phyloP scores from a whole-genome alignment of 176 grass and related monocot genomes.

The Bolboschoenus planiculmis region DNA sequence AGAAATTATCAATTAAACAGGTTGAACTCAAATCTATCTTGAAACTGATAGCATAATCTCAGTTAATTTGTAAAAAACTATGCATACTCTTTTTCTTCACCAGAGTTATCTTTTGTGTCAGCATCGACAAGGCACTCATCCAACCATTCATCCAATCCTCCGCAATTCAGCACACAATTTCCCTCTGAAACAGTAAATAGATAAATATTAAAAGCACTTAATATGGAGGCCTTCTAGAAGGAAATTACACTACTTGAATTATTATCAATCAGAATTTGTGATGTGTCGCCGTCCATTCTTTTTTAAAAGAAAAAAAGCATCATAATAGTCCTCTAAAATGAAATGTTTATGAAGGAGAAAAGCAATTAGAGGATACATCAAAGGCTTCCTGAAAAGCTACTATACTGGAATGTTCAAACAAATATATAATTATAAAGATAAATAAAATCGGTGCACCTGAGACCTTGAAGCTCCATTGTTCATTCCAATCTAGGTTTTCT shows the following conservation, averaged over 20 bases:
- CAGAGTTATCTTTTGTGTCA: constrained; percentile 23
- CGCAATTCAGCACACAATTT: constrained; percentile 44
- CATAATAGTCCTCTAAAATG: neutral
- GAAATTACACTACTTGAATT: neutral
- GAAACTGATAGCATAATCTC: neutral
- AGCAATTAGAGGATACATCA: neutral
- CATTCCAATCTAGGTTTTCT: constrained; percentile 37
- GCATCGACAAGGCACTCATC: constrained; percentile 60
- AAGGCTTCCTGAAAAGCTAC: neutral
- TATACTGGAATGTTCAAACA: neutral
- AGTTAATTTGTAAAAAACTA: neutral
- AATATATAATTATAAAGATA: neutral
- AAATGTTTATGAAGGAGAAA: neutral
- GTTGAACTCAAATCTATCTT: neutral
- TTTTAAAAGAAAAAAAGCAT: neutral
- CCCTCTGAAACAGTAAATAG: constrained; percentile 37
- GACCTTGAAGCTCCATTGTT: constrained; percentile 49
- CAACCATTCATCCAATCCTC: constrained; percentile 63
- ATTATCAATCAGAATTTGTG: neutral
- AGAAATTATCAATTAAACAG: neutral
- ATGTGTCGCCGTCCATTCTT: neutral
- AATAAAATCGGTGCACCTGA: constrained; percentile 33
- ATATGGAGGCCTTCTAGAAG: neutral
- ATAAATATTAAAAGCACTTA: constrained; percentile 24
- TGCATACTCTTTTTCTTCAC: constrained; percentile 50